phyloP scores from a whole-genome alignment of 306 rosid species.

The Vigna hirtella region DNA sequence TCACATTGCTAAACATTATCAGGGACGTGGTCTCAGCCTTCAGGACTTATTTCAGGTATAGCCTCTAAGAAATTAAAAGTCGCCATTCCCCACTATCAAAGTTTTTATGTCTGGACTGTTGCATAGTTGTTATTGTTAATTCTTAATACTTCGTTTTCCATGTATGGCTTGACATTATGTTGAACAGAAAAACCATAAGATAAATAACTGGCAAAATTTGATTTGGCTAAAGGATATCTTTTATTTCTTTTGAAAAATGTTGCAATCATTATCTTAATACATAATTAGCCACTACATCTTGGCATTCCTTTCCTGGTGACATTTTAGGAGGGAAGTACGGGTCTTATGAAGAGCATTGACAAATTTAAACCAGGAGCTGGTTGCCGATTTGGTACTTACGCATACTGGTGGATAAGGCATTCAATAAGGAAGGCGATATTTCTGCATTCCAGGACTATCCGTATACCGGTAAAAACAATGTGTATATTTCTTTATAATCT shows the following conservation, averaged over 20 bases:
- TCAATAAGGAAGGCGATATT: conserved; percentile 76
- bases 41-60: conserved; percentile 96
- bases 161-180: conserved; percentile 27
- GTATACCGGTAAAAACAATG: conserved; percentile 71
- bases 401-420: conserved; percentile 98
- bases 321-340: conserved; percentile 86
- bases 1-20: conserved; percentile 89
- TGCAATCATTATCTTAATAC: conserved; percentile 22
- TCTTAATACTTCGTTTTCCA: conserved; percentile 15
- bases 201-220: neutral
- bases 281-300: conserved; percentile 30
- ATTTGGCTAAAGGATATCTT: conserved; percentile 26
- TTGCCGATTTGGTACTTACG: conserved; percentile 85
- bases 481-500: conserved; percentile 16
- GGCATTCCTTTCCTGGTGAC: conserved; percentile 40
- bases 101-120: conserved; percentile 28
- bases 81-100: conserved; percentile 2
- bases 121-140: conserved; percentile 27
- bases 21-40: conserved; percentile 83
- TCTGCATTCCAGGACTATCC: conserved; percentile 87
- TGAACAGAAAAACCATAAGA: conserved; percentile 29
- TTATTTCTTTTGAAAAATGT: conserved; percentile 12
- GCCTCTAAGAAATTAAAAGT: conserved; percentile 19
- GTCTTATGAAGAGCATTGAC: conserved; percentile 85
- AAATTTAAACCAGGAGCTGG: conserved; percentile 88